Evolutionary conservation across 2,329 filamentous ascomycete genomes (phyloP), one percentile per base, ranked within the genome.

Genomic region (Elsinoe perseae): DNA sequence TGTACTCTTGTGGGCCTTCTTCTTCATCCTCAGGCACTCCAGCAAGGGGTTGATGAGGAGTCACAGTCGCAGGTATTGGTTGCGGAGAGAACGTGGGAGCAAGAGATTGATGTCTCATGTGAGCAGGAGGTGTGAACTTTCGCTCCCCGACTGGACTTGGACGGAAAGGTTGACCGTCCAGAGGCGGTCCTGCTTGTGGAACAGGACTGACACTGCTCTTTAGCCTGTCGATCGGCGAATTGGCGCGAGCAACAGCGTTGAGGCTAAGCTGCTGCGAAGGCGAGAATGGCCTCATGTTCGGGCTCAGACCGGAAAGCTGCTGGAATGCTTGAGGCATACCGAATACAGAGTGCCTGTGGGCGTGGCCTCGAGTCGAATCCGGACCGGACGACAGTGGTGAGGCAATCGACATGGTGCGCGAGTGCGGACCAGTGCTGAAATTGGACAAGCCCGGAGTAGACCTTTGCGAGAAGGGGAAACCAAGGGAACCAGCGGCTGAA

Each of bases 1-100:
- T 59, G 53, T 57, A 61, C 21, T 61, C 54, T 30, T 56, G 54
- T n/a, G 50, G 55, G 8, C 27, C 36, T 30, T 87, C 85, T 61
- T 87, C 85, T 20, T 88, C 85, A 56, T 82, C 83, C 66, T 90
- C 86, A n/a, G 79, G 81, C 14, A 91, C 77, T 60, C 90, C 85
- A 56, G 86, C 85, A 60, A 91, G 72, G 8, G 53, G 44, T n/a
- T 48, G 44, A 6, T 81, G 81, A 0, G 82, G 84, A 20, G 76
- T 76, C 8, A 58, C 46, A 10, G 38, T 38, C 12, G 36, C 50
- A 3, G 57, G 53, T 42, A 58, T 55, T 5, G 46, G 57, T 16
- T 68, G 66, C 18, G 65, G 60, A 27, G 64, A 60, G 60, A 65
- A 66, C 18, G 63, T 57, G 2, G 57, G 54, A 12, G 43, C 56